Evolutionary conservation across 2,329 filamentous ascomycete species (phyloP), one percentile per base, ranked within the genome.

Genomic region (Pestalotiopsis sp.): DNA sequence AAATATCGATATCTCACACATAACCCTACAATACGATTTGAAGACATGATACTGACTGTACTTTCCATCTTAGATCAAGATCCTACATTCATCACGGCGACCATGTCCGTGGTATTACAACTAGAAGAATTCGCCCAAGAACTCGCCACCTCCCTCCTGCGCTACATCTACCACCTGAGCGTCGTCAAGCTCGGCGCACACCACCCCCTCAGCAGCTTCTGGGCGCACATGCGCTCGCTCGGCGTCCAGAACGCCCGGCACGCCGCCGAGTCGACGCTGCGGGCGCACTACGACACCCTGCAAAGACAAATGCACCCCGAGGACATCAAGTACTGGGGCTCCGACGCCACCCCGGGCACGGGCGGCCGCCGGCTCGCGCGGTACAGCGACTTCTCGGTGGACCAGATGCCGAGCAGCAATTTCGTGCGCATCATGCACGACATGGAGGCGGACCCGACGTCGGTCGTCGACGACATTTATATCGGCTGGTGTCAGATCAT

Each of bases 121-220:
- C 68, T 69, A 11, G 60, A 58, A 20, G 36, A 7, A 1, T 31
- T 69, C 31, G 49, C 14, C n/a, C 12, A 20, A 12, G 65, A 58
- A 4, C 58, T 70, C 17, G 69, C 67, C 14, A 45, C 67, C 6
- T 70, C 69, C 1, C 31, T 70, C 17, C 41, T 70, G 27, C 57
- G 65, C 14, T 70, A 70, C 58, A 14, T 70, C 1, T 62, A 38
- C n/a, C 52, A 45, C 20, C 45, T 70, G 12, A 64, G 56, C 49
- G 17, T 3, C 3, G 68, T 70, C 56, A 61, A 66, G 27, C 69
- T 70, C 3, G 69, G 68, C 3, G 23, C 58, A 1, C 11, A n/a
- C 12, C 68, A 70, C 39, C 68, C 69, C 6, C 65, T 66, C 12
- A 61, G 68, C 13, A 56, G 62, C 4, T 41, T 70, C 31, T 70